These are phyloP conservation scores for Rhodamnia argentea DNA, from an alignment of 345 rosid species.

Conservation along the genomic window DNA sequence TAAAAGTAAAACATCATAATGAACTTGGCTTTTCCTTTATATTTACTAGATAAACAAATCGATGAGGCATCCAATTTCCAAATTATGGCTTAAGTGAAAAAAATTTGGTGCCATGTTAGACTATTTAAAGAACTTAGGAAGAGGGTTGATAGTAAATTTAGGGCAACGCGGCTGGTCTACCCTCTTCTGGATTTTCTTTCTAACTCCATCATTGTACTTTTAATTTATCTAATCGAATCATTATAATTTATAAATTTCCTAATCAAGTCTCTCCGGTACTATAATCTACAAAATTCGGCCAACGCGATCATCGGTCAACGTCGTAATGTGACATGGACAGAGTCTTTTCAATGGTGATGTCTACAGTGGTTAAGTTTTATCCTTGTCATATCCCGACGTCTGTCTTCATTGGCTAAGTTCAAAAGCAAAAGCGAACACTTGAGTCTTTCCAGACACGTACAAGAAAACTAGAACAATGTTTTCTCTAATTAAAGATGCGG, in stretches of 20 bases:
- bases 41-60: background rate
- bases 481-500: background rate
- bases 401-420: background rate
- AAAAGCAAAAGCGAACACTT: background rate
- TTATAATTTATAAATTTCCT: background rate
- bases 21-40: background rate
- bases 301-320: background rate
- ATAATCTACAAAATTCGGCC: background rate
- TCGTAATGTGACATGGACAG: background rate
- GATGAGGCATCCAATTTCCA: background rate
- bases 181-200: background rate
- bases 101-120: background rate
- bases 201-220: background rate
- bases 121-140: background rate
- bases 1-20: background rate
- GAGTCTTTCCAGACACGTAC: background rate
- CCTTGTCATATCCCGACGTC: accelerated
- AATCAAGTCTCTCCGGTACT: background rate
- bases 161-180: background rate
- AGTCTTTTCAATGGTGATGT: background rate
- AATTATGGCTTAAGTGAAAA: background rate
- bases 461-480: background rate
- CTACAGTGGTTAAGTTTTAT: background rate
- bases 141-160: background rate
- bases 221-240: background rate